Conservation (phyloP, 139 green algal genomes). For the Monoraphidium neglectum region DNA sequence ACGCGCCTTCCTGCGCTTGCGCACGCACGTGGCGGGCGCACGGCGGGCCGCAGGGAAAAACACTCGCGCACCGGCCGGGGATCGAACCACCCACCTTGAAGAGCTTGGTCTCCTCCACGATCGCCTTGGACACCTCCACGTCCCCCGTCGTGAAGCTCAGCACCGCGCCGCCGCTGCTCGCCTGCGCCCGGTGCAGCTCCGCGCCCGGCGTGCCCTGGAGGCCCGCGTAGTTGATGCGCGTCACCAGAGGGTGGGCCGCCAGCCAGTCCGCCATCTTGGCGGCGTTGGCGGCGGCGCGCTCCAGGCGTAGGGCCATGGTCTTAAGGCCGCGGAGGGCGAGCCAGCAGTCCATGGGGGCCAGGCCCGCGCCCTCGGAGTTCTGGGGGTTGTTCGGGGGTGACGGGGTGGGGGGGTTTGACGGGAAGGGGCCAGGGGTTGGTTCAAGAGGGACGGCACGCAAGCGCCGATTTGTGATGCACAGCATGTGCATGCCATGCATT, state of each 20-base stretch:
- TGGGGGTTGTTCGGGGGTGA: constrained; percentile 23
- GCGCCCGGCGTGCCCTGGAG: constrained; percentile 57
- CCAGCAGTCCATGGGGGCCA: constrained; percentile 98
- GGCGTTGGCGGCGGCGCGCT: constrained; percentile 72
- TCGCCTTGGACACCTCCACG: constrained; percentile 50
- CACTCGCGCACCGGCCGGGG: too few relatives aligned
- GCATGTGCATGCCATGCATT: too few relatives aligned
- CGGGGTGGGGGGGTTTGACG: not conserved
- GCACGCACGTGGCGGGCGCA: too few relatives aligned
- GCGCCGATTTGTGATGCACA: too few relatives aligned
- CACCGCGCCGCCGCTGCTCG: constrained; percentile 69
- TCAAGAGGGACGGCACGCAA: not conserved
- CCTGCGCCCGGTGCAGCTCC: constrained; percentile 66
- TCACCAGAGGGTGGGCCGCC: constrained; percentile 79
- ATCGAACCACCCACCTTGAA: too few relatives aligned
- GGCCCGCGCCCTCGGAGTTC: constrained; percentile 90
- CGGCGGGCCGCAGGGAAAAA: too few relatives aligned
- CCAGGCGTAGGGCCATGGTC: constrained; percentile 97
- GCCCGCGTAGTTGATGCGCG: constrained; percentile 90
- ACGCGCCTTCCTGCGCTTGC: too few relatives aligned
- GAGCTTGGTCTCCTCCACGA: constrained; percentile 87
- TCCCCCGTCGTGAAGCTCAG: constrained; percentile 79
- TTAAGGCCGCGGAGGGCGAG: constrained; percentile 93
- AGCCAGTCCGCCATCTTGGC: constrained; percentile 84
- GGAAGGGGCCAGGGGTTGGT: not conserved